These are phyloP conservation scores for Hsuehochloa calcarea DNA, from an alignment of 176 grass and related monocot genomes.

Conservation along the genomic window DNA sequence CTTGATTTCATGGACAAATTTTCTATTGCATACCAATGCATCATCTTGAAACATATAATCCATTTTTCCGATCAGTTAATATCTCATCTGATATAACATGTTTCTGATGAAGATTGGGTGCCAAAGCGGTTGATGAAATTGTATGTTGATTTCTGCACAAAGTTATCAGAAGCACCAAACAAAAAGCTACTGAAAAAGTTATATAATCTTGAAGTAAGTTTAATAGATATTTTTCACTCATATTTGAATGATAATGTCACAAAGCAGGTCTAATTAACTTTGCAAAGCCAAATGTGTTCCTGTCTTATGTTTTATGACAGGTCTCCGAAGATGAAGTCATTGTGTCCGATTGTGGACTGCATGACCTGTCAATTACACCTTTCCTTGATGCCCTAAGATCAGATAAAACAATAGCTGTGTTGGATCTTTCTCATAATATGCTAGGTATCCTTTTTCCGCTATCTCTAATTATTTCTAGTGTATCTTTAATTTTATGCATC, in stretches of 20 bases:
- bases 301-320: conserved; percentile 45
- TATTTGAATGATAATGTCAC: conserved; percentile 24
- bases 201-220: conserved; percentile 84
- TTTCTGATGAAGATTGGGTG: conserved; percentile 68
- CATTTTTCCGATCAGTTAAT: background rate
- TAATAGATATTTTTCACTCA: conserved; percentile 19
- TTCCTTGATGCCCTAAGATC: conserved; percentile 80
- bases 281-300: conserved; percentile 26
- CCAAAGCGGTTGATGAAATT: conserved; percentile 91
- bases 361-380: conserved; percentile 67
- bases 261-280: conserved; percentile 34
- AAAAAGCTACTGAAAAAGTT: conserved; percentile 73
- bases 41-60: background rate
- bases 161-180: conserved; percentile 71
- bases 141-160: conserved; percentile 81
- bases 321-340: conserved; percentile 96
- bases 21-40: conserved; percentile 11
- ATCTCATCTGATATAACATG: conserved; percentile 19
- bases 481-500: background rate
- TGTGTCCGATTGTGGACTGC: conserved; percentile 85
- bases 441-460: conserved; percentile 58
- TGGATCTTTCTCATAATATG: conserved; percentile 96
- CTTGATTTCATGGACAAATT: background rate
- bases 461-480: background rate
- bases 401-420: conserved; percentile 83